These are phyloP conservation scores for Blastobotrys peoriensis DNA, from an alignment of 805 yeast genomes.

Conservation along the genomic window DNA sequence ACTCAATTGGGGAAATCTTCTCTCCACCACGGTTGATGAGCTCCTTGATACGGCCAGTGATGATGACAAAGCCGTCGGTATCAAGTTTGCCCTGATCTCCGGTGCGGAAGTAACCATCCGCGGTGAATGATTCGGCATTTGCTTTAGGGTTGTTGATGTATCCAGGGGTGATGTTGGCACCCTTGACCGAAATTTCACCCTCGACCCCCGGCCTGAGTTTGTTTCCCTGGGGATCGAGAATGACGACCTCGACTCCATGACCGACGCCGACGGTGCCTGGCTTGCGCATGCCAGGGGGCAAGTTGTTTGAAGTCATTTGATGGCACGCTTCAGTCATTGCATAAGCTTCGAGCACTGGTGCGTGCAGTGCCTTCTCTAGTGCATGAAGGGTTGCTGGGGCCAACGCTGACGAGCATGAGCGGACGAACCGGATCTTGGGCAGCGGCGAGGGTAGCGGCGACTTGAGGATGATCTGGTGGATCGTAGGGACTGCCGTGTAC, in stretches of 20 bases:
- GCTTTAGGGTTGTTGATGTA: constrained; percentile 69
- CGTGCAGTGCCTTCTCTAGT: constrained; percentile 51
- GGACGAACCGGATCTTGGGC: constrained; percentile 57
- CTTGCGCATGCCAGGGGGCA: constrained; percentile 58
- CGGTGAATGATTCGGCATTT: constrained; percentile 58
- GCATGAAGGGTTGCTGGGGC: constrained; percentile 59
- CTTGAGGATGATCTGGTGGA: constrained; percentile 59
- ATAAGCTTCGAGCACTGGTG: constrained; percentile 71
- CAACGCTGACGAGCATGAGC: constrained; percentile 67
- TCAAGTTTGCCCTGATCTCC: constrained; percentile 72
- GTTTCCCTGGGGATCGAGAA: constrained; percentile 46
- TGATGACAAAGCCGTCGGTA: constrained; percentile 48
- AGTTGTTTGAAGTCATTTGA: constrained; percentile 67
- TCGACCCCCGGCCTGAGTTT: constrained; percentile 43
- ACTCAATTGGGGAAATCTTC: constrained; percentile 67
- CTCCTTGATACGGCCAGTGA: constrained; percentile 70
- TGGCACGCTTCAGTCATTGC: constrained; percentile 83
- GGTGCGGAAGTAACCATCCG: constrained; percentile 60
- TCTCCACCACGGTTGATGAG: constrained; percentile 74
- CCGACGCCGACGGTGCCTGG: constrained; percentile 73
- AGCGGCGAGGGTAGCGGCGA: constrained; percentile 42
- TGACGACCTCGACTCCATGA: constrained; percentile 58
- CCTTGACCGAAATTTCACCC: constrained; percentile 68
- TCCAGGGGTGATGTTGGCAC: constrained; percentile 64
- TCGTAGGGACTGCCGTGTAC: constrained; percentile 77